A percentile compares a stretch with the other conserved stretches of the same genome.
Evolutionary conservation across 495 filamentous ascomycete genomes (phyloP).

Genomic region (Penicillium tannophilum): DNA sequence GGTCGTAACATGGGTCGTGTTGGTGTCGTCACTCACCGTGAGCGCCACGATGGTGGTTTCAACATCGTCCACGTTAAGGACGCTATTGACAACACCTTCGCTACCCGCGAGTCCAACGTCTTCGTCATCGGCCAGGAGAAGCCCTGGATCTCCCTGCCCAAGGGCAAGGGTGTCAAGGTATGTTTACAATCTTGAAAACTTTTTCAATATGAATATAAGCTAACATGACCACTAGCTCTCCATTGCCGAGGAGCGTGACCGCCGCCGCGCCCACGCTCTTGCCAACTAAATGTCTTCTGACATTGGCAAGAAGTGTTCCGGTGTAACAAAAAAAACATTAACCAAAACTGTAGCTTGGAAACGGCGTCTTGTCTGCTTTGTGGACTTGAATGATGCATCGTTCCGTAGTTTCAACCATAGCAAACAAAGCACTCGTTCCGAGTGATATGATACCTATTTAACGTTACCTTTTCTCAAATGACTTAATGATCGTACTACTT

Average conservation of each 20-base stretch:
- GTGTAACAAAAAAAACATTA: slow-evolving; percentile 31
- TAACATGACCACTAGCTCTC: slow-evolving; percentile 60
- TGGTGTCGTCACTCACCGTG: slow-evolving; percentile 99
- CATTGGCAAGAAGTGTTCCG: slow-evolving; percentile 29
- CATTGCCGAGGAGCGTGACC: slow-evolving; percentile 98
- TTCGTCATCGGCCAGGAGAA: slow-evolving; percentile 97
- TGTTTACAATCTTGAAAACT: slow-evolving; percentile 15
- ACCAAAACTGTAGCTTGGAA: slow-evolving; percentile 39
- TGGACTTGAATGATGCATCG: slow-evolving; percentile 42
- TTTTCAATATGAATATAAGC: neutral
- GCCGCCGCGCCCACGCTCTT: slow-evolving; percentile 77
- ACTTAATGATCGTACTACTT: slow-evolving; percentile 35
- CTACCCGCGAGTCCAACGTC: slow-evolving; percentile 97
- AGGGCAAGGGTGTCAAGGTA: slow-evolving; percentile 99
- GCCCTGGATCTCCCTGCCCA: slow-evolving; percentile 97
- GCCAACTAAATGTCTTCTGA: slow-evolving; percentile 57
- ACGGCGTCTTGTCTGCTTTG: slow-evolving; percentile 47
- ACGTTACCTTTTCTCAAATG: slow-evolving; percentile 34
- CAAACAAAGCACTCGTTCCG: slow-evolving; percentile 37
- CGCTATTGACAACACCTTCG: slow-evolving; percentile 98
- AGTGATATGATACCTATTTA: slow-evolving; percentile 42
- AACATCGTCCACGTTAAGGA: slow-evolving; percentile 99
- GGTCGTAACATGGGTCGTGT: slow-evolving; percentile 99
- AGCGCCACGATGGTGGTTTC: slow-evolving; percentile 99
- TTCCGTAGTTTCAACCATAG: slow-evolving; percentile 42